phyloP scores from a whole-genome alignment of 2,329 filamentous ascomycete genomes.

The Epichloe scottii region DNA sequence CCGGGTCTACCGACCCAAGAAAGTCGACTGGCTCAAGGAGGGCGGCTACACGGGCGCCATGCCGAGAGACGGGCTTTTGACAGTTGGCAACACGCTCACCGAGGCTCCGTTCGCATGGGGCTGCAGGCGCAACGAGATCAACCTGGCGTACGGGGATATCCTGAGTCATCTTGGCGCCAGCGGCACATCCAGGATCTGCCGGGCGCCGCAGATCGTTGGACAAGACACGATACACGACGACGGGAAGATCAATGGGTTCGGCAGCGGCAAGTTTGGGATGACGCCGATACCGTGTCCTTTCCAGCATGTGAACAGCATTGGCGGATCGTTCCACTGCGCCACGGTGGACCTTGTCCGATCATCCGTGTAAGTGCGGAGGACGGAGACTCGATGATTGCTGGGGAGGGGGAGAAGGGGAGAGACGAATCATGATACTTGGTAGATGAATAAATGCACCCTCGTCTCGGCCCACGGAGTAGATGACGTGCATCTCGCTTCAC shows the following conservation, averaged over 20 bases:
- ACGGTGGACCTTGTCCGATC: too few species aligned
- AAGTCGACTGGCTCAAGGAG: conserved; percentile 12
- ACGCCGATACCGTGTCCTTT: conserved; percentile 12
- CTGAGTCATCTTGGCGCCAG: background rate
- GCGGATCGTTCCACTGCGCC: conserved; percentile 20
- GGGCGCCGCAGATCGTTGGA: conserved; percentile 5
- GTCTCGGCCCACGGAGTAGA: too few species aligned
- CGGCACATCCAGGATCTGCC: background rate
- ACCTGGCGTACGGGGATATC: conserved; percentile 7
- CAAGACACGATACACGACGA: conserved; percentile 11
- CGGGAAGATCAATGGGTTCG: background rate
- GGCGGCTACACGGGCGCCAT: conserved; percentile 21
- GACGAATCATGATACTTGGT: too few species aligned
- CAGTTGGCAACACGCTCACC: conserved; percentile 17
- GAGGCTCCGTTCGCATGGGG: conserved; percentile 18
- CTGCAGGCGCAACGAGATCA: conserved; percentile 14
- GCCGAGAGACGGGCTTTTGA: conserved; percentile 19
- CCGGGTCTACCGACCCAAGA: conserved; percentile 12
- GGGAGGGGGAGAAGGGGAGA: too few species aligned
- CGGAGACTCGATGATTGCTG: too few species aligned
- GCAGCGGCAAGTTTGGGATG: conserved; percentile 5
- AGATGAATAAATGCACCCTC: too few species aligned
- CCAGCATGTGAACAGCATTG: conserved; percentile 19
- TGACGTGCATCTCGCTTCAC: too few species aligned
- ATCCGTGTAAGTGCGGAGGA: too few species aligned